phyloP scores from a whole-genome alignment of 2,329 filamentous ascomycete genomes.

The Neoarthrinium moseri region DNA sequence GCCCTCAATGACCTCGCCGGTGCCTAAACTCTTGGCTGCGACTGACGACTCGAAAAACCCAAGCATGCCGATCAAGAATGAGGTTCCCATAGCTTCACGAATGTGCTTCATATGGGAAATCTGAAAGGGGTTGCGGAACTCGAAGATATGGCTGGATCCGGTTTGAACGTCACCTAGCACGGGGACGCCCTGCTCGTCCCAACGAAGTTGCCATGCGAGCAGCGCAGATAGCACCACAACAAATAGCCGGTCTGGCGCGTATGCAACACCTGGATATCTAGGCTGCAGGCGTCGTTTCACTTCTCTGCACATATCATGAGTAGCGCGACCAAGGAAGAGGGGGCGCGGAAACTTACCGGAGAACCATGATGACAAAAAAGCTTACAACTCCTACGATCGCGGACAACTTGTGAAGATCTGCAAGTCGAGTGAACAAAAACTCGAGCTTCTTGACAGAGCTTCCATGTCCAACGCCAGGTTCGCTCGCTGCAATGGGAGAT shows the following conservation, averaged over 20 bases:
- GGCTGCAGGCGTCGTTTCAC: constrained; percentile 80
- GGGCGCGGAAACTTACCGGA: constrained; percentile 54
- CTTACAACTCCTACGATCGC: constrained; percentile 73
- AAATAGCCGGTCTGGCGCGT: constrained; percentile 86
- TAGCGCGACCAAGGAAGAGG: neutral
- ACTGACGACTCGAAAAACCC: constrained; percentile 99
- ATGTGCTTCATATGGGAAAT: constrained; percentile 76
- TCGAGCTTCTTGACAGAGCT: constrained; percentile 83
- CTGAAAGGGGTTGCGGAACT: constrained; percentile 84
- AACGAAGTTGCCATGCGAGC: constrained; percentile 72
- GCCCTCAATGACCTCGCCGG: constrained; percentile 67
- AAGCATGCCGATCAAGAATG: constrained; percentile 88
- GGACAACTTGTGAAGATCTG: constrained; percentile 71
- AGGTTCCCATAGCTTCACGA: constrained; percentile 82
- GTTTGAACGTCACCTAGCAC: constrained; percentile 82
- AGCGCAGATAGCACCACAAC: constrained; percentile 85
- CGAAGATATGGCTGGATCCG: constrained; percentile 68
- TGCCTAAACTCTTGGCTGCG: constrained; percentile 85
- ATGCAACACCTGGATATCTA: constrained; percentile 76
- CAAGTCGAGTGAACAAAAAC: constrained; percentile 70
- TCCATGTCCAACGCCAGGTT: constrained; percentile 70
- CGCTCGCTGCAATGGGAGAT: constrained; percentile 59
- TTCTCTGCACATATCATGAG: constrained; percentile 50
- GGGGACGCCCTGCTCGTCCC: constrained; percentile 77
- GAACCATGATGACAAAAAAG: constrained; percentile 88